Base-by-base conservation (phyloP, 2,329 filamentous ascomycete species). In the Alternaria conjuncta region DNA sequence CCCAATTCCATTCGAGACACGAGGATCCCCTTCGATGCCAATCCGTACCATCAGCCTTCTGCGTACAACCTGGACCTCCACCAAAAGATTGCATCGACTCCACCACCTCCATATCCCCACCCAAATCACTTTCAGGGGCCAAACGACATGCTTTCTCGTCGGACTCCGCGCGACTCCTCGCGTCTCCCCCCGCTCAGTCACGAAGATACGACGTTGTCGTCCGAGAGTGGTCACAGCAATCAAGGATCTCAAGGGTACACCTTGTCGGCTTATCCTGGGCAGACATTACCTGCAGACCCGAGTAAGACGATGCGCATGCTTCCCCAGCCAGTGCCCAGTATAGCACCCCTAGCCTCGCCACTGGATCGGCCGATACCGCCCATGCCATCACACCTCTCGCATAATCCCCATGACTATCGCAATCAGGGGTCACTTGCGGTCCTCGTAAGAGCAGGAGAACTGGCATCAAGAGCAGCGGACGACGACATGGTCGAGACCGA, bases 151-250 rank as follows among this genome's bases (percentile, higher is more conserved):
- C 68, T 74, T n/a, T 75, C 78, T 15, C 70, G 79, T 15, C 68
- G 78, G 28, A 67, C 77, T 15, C 64, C 65, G 32, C 73, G 77
- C 25, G 78, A 80, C 15, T 57, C 71, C 7, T 44, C 67, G 18
- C 69, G 71, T 23, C 69, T 79, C 9, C 80, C 80, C 20, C 67
- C 72, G 12, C 72, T 82, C 32, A 73, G 73, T n/a, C 79, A 78
- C 41, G 78, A 81, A 54, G 79, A 81, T 44, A 80, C 79, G 4
- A 80, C 75, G 0, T 58, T 79, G 43, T 82, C 80, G n/a, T 81
- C 79, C 1, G 77, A 80, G 54, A 80, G 78, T 43, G 70, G 73
- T 5, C 70, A 74, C 20, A 75, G 68, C 54, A 67, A 65, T 6
- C 71, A 71, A 44, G 69, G 66, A 23, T 56, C 65, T n/a, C 70